Evolutionary conservation across 108 stramenopile genomes (phyloP).

Genomic region (Epithemia pelagica): DNA sequence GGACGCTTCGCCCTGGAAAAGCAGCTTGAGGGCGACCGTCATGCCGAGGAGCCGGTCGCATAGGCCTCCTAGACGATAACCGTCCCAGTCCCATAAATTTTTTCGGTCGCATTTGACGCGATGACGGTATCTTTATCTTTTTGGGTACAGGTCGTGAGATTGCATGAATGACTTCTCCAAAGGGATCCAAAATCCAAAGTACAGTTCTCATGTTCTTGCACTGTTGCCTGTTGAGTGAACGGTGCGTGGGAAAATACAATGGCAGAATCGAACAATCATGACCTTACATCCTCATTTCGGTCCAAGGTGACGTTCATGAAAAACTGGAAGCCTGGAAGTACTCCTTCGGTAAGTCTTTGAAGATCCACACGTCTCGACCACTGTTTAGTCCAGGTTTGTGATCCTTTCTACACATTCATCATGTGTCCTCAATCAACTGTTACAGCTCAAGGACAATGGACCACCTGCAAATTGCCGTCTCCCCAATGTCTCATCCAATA

Average conservation of each 20-base stretch:
- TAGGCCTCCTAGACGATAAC: no score
- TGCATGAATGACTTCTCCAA: neutral
- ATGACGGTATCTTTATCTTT: neutral
- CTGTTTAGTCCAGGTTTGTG: conserved; percentile 1
- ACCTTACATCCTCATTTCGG: conserved; percentile 34
- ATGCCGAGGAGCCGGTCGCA: no score
- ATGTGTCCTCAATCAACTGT: no score
- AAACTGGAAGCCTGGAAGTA: conserved; percentile 69
- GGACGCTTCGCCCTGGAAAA: no score
- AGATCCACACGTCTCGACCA: neutral
- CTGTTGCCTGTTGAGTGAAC: neutral
- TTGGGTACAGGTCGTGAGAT: no score
- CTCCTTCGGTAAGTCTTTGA: conserved; percentile 58
- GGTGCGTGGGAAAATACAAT: neutral
- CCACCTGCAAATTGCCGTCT: no score
- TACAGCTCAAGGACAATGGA: no score
- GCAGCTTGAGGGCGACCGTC: no score
- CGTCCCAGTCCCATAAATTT: no score
- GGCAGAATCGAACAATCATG: neutral
- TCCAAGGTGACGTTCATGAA: conserved; percentile 68
- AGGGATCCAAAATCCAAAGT: neutral
- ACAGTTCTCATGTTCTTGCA: neutral
- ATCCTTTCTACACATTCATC: neutral
- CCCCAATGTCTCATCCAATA: no score
- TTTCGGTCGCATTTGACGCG: no score